Percentiles rank a stretch among this genome's conserved stretches.
These are phyloP conservation scores for Begonia fuchsioides DNA, from an alignment of 306 rosid species.

Conservation along the genomic window DNA sequence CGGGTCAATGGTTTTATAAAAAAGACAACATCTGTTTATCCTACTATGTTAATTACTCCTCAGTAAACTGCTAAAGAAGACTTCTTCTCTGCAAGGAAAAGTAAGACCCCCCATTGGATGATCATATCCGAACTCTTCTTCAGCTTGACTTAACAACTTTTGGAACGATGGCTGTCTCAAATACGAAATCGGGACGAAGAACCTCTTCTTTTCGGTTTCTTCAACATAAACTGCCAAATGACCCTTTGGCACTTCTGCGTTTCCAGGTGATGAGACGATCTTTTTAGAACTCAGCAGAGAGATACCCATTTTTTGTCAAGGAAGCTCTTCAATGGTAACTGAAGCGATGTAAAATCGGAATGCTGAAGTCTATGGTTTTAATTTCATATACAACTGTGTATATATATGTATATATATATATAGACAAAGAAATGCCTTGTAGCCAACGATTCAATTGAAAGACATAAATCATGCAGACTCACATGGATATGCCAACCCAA, in stretches of 20 bases:
- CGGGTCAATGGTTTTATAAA: neutral
- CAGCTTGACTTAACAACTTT: slow-evolving; percentile 15
- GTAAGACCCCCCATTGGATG: slow-evolving; percentile 29
- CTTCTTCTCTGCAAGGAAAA: slow-evolving; percentile 18
- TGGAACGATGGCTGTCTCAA: slow-evolving; percentile 28
- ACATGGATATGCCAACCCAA: neutral
- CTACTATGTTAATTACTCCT: neutral
- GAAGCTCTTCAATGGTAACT: no score
- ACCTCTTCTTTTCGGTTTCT: slow-evolving; percentile 20
- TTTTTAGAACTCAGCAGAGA: slow-evolving; percentile 8
- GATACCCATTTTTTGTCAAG: slow-evolving; percentile 10
- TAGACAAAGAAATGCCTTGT: neutral
- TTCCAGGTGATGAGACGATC: neutral
- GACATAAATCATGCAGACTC: neutral
- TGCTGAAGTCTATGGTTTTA: neutral
- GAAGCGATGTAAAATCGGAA: no score
- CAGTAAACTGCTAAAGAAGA: neutral
- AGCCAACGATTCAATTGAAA: neutral
- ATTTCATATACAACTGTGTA: slow-evolving; percentile 1
- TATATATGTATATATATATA: no score
- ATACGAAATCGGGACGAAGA: slow-evolving; percentile 20
- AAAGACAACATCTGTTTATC: neutral
- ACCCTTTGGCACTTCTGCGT: slow-evolving; percentile 14
- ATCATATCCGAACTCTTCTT: slow-evolving; percentile 27
- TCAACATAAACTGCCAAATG: slow-evolving; percentile 25